Evolutionary conservation across 2,329 filamentous ascomycete species (phyloP), one percentile per base, ranked within the genome.

Genomic region (Rasamsonia emersonii): DNA sequence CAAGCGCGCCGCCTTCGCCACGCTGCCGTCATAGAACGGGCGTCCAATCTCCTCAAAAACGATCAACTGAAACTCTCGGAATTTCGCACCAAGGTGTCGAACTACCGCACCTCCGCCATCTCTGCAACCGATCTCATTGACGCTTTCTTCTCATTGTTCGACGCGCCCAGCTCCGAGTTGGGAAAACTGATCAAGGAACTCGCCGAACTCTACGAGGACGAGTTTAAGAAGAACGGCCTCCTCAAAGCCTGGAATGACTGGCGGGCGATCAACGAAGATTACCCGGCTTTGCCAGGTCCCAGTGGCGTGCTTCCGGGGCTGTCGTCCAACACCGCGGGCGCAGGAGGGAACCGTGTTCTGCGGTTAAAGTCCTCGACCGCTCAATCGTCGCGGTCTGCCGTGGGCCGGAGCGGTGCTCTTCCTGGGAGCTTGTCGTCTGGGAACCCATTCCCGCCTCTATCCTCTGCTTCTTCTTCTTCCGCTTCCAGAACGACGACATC

Each of bases 211-310:
- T 96, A 91, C 47, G 89, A 98, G 46, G 81, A 93, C 45, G 71
- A 80, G 30, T 54, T 58, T 11, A 94, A 93, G 53, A 77, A 77
- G 1, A 78, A 81, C 32, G 70, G 67, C 1, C 64, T 98, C 3
- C 73, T 86, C 16, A 81, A 81, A 47, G 85, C 88, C 1, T 95
- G 89, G 86, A 85, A 86, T 46, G 84, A 94, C 59, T 95, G 89
- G 85, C 84, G 85, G 28, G 86, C 86, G 21, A 91, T 93, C 61
- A 93, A 93, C 44, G 88, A 95, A 58, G 88, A 95, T 54, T 96
- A 95, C 46, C 89, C 89, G 0, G 85, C 83, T 2, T 67, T 96
- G 1, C 88, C 89, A 1, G 81, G 82, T 0, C 71, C 84, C 1
- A 73, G 74, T 33, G 80, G 81, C 30, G 75, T 80, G 59, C 70